Evolutionary conservation across 345 rosid genomes (phyloP).

Genomic region (Gossypium mustelinum): DNA sequence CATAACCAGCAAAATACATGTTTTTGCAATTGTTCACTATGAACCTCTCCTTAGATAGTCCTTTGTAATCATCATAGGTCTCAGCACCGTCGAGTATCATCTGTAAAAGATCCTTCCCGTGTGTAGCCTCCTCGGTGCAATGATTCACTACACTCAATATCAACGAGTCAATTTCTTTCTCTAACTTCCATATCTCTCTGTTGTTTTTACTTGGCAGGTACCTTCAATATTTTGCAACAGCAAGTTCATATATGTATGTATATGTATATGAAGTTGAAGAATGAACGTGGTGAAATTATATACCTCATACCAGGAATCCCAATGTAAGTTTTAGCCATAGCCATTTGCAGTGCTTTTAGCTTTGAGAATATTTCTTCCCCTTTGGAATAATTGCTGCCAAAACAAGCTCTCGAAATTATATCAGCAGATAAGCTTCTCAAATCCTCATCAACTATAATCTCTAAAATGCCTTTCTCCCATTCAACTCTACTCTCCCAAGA

Average conservation of each 20-base stretch:
- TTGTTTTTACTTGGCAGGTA: conserved; percentile 32
- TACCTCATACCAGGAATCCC: conserved; percentile 36
- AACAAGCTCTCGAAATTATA: conserved; percentile 44
- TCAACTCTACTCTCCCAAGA: conserved; percentile 35
- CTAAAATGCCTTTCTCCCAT: conserved; percentile 13
- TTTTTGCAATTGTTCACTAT: conserved; percentile 50
- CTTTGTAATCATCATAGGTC: background rate
- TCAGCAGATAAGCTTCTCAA: conserved; percentile 43
- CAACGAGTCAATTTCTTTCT: conserved; percentile 25
- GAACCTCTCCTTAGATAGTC: conserved; percentile 26
- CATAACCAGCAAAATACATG: conserved; percentile 49
- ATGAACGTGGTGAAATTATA: background rate
- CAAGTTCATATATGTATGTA: background rate
- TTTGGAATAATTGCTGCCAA: conserved; percentile 41
- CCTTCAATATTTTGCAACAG: conserved; percentile 18
- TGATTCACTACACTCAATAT: conserved; percentile 29
- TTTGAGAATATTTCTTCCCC: conserved; percentile 48
- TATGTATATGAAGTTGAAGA: background rate
- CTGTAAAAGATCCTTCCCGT: conserved; percentile 38
- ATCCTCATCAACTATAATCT: conserved; percentile 28
- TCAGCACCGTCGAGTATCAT: conserved; percentile 32
- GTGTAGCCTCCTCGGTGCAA: background rate
- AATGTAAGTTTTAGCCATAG: conserved; percentile 22
- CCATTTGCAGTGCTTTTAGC: conserved; percentile 33
- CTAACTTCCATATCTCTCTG: conserved; percentile 39